Base-by-base conservation (phyloP, 306 rosid species). In the Medicago arabica region DNA sequence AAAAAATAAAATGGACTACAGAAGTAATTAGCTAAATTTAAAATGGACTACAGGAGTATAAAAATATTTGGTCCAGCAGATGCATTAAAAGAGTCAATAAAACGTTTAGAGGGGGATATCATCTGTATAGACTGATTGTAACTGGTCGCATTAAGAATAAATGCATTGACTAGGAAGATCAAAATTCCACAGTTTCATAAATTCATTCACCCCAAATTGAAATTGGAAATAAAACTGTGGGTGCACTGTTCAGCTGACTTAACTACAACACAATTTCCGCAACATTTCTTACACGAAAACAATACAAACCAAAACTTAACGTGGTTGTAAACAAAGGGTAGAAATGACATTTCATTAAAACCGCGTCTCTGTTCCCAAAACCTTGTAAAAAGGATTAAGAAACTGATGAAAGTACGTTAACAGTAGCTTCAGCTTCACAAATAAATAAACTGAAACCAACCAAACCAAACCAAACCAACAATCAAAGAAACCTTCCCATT, bases 291-390 rank as follows among this genome's bases (percentile, higher is more conserved):
- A 17, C 13, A 3, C 58, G 6, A 18, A n/a, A 77, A 67, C 25
- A 12, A 54, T 34, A 21, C 0, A 39, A 53, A 51, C 23, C 16
- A 51, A 16, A 51, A 51, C 21, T 16, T 16, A 51, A 51, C 7
- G 23, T n/a, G 5, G 15, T 7, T 16, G 4, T 16, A 51, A 16
- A 8, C 1, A 6, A 59, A 53, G 79, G 86, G 51, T 7, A 86
- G 0, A 57, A 0, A 6, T 0, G 87, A 75, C 36, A 83, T 78
- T 80, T 49, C 0, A 0, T 0, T 0, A 31, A 76, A 73, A 66
- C 75, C 89, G 95, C 90, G 96, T 90, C 23, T 2, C 21, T 46
- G 21, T 46, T 44, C 39, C 49, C 50, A 39, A 36, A 62, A 62
- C 68, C 16, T 62, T 62, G 19, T 7, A 4, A 31, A 16, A 38